Percentiles rank a stretch among this genome's conserved stretches.
phyloP scores from a whole-genome alignment of 2,329 filamentous ascomycete genomes.

The Phialophora verrucosa region DNA sequence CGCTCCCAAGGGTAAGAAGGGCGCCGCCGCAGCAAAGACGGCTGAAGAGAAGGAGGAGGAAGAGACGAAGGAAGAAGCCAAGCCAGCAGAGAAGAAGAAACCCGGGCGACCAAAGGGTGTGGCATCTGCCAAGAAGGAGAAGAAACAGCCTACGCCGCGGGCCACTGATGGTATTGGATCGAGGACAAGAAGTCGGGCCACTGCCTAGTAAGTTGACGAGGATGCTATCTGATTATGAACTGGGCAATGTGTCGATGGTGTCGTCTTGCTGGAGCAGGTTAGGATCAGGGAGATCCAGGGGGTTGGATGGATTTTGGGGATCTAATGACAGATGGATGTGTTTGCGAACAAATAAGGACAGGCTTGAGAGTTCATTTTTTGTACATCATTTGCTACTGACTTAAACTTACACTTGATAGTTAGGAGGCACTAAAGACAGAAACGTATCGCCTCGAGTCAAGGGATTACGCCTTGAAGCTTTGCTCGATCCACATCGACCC shows the following conservation, averaged over 20 bases:
- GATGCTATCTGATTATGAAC: background rate
- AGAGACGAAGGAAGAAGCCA: conserved; percentile 21
- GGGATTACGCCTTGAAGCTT: background rate
- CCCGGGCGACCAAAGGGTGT: conserved; percentile 47
- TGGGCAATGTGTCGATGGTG: background rate
- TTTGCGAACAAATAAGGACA: background rate
- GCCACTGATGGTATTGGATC: conserved; percentile 32
- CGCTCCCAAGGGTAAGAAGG: conserved; percentile 37
- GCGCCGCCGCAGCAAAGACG: conserved; percentile 42
- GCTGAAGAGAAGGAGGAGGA: conserved; percentile 37
- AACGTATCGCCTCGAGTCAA: background rate
- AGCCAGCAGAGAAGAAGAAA: conserved; percentile 33
- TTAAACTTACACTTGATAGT: background rate
- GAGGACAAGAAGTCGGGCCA: conserved; percentile 33
- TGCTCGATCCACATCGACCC: background rate
- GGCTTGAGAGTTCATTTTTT: background rate
- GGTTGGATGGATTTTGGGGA: background rate
- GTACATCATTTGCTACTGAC: background rate
- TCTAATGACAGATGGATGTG: background rate
- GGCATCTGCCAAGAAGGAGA: conserved; percentile 42
- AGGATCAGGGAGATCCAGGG: background rate
- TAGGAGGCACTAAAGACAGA: background rate
- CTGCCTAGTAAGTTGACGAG: background rate
- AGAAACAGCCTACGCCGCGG: conserved; percentile 33
- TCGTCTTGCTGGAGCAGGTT: background rate